Evolutionary conservation across 208 protist species (phyloP).

Genomic region (Sergeia podlipaevii): DNA sequence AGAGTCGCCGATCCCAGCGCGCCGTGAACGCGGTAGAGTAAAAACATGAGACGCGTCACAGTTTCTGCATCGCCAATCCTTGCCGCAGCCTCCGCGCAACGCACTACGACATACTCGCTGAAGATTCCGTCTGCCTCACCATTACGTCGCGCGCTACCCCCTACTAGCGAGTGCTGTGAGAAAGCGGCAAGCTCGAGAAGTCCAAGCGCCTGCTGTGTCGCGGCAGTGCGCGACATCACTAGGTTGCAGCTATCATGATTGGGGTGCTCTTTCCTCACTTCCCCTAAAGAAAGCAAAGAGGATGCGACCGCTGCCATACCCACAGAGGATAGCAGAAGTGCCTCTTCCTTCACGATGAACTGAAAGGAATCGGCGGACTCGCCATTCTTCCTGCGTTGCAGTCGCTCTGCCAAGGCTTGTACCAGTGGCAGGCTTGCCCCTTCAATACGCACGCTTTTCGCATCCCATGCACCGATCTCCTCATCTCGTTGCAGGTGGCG

Average conservation of each 20-base stretch:
- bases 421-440: constrained; percentile 4
- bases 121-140: constrained; percentile 14
- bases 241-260: too few species aligned
- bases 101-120: constrained; percentile 35
- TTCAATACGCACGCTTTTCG: background rate
- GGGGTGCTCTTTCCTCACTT: too few species aligned
- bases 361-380: background rate
- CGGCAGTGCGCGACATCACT: constrained; percentile 27
- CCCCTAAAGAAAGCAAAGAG: too few species aligned
- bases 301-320: constrained; percentile 29
- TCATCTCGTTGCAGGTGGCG: background rate
- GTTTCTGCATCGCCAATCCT: constrained; percentile 47
- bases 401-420: constrained; percentile 3
- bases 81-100: constrained; percentile 59
- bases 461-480: background rate
- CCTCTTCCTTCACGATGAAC: constrained; percentile 12
- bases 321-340: constrained; percentile 20
- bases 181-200: constrained; percentile 38
- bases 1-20: constrained; percentile 20
- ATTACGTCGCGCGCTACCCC: background rate
- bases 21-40: constrained; percentile 50
- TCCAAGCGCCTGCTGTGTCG: constrained; percentile 17
- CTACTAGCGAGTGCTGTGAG: constrained; percentile 14
- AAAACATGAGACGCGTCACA: constrained; percentile 62
- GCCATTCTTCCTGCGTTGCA: background rate